Evolutionary conservation across 1,284 basidiomycete species (phyloP), one percentile per base, ranked within the genome.

Genomic region (Heterobasidion irregulare): DNA sequence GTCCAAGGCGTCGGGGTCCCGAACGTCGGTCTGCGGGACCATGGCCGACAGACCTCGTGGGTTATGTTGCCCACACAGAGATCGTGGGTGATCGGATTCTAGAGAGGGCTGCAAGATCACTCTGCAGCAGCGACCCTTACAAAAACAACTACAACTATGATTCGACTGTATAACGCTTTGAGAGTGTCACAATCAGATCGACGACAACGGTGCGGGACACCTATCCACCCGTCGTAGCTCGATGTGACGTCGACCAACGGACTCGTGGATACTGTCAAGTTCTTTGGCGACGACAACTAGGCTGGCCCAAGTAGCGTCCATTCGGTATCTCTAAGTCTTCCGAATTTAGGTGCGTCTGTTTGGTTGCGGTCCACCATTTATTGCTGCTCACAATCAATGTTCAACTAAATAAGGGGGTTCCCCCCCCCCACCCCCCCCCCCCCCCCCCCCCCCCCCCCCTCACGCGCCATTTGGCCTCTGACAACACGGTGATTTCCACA

Each of bases 41-140:
- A 94, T 60, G 95, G 98, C 60, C 82, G 94, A 57, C 95, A 99
- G 66, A 88, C 95, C 70, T 98, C 99, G 65, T 94, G 98, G 70
- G 96, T 99, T 60, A 94, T 98, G 63, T 95, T 97, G 0, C 82
- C 96, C 50, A 96, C 16, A 99, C 96, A 1, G 78, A 83, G 59
- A 89, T 97, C 59, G 88, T 94, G 45, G 84, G 89, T 49, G 71
- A 79, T 15, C 97, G 94, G 83, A 92, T 99, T 59, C 75, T 26
- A 73, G 36, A 77, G 78, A 26, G 93, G 92, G 36, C 73, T 98
- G 9, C 67, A 67, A 59, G 78, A 78, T 68, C 92, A 84, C 58
- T 71, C 66, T 15, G 60, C 64, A 85, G 83, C 10, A 66, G 71
- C 7, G 78, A 78, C 33, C 89, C 91, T 64, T 99, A 95, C 95